Base-by-base conservation (phyloP, 345 rosid genomes). In the Gossypium sturtianum region DNA sequence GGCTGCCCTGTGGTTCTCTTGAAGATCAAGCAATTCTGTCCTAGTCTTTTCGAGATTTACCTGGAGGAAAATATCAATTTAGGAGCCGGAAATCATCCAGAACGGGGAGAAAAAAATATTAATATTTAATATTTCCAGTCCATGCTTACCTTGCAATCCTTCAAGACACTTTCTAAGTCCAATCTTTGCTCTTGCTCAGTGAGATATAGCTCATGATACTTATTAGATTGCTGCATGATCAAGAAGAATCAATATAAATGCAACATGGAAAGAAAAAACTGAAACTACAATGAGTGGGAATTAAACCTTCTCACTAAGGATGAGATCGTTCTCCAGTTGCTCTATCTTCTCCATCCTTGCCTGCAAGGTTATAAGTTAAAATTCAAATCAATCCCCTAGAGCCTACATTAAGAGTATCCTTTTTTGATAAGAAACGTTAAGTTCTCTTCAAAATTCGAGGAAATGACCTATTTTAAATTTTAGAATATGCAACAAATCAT, bases 301-400 rank as follows among this genome's bases (percentile, higher is more conserved):
- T 12, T 73, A 7, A 85, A 92, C 98, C 85, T 77, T 91, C 81
- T 88, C 87, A 71, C 82, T 82, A 72, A 76, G 74, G 74, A 59
- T 80, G 61, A 94, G 84, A 71, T 89, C 87, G 79, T 81, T 91
- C 83, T 88, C 95, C 78, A 92, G 73, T 83, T 88, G 92, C 74
- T 94, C 97, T 75, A 92, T 87, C 81, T 81, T 92, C 86, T 86
- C 91, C 41, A 68, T 84, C 80, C 89, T 87, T 58, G 82, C 91
- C 98, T 94, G 84, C 67, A 76, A 54, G 66, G 52, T 71, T 7
- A 48, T 0, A 49, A 68, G 44, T 61, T 41, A 59, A 27, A 76
- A 58, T 13, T 41, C 60, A 60, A 57, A 72, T 56, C 74, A 74
- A 73, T 70, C 22, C 25, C 41, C 48, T 61, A 58, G 27, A 71